Base-by-base conservation (phyloP, 2,329 filamentous ascomycete species). In the Xylaria sp. region DNA sequence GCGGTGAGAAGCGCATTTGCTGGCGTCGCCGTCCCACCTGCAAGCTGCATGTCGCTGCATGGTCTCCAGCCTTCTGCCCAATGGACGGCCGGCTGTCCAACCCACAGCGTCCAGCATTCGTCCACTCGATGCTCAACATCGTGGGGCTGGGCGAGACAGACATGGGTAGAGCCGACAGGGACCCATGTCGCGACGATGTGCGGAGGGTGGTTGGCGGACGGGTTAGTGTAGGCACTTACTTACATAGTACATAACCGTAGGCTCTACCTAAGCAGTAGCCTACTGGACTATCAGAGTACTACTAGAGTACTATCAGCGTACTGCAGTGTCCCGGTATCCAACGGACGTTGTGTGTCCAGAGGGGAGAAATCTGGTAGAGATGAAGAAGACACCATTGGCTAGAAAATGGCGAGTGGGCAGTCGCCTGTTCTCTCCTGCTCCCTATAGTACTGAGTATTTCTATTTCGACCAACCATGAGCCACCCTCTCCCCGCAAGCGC, bases 1-100 rank as follows among this genome's bases (percentile, higher is more conserved):
- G 72, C 72, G 72, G 72, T 74, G 72, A 73, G 70, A 65, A 70
- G 67, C 69, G 68, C 70, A 71, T 71, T 66, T 68, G 71, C 69
- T 73, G 71, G 71, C 71, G 71, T 72, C 64, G 68, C 63, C 66
- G 69, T 71, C 72, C 72, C 72, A 73, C 72, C 71, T 73, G 69
- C 72, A 71, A 69, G 67, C 69, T 74, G 72, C 71, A 73, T 46
- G 63, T 60, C 43, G 57, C 40, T 65, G 57, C 62, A 64, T 54
- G 55, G 60, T n/a, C 62, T 62, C 59, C 42, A 46, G 43, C 49
- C 55, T 38, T 40, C 50, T 37, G 57, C 35, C 72, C 71, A 74
- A 73, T 73, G 67, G 62, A 21, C 23, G 35, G 15, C 45, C 35
- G 23, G 5, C 38, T 17, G 5, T n/a, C 11, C 33, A 57, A 54